A percentile compares a stretch with the other conserved stretches of the same genome.
phyloP scores from a whole-genome alignment of 148 eudicot species.

The Linanthus parryae region DNA sequence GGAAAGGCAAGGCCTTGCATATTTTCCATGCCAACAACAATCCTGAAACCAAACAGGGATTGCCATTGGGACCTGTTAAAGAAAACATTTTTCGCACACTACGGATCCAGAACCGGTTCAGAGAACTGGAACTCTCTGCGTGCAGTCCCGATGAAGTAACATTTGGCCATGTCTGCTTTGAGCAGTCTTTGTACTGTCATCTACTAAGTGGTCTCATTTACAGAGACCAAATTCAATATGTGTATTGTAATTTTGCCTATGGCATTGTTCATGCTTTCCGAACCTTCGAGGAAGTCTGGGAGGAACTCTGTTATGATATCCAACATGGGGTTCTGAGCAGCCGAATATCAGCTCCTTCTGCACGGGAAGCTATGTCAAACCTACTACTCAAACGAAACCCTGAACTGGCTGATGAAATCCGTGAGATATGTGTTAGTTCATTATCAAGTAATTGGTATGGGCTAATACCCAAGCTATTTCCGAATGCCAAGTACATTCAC shows the following conservation, averaged over 20 bases:
- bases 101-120: too few species aligned
- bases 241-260: constrained; percentile 35
- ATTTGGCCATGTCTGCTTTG: constrained; percentile 50
- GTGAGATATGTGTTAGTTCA: constrained; percentile 26
- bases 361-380: constrained; percentile 1
- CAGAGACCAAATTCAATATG: constrained; percentile 31
- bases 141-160: constrained; percentile 70
- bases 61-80: too few species aligned
- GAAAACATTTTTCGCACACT: too few species aligned
- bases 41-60: too few species aligned
- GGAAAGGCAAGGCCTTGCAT: constrained; percentile 57
- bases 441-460: constrained; percentile 62
- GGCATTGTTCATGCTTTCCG: constrained; percentile 68
- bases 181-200: constrained; percentile 69
- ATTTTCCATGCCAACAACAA: constrained; percentile 57
- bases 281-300: constrained; percentile 47
- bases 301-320: constrained; percentile 18
- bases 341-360: constrained; percentile 27
- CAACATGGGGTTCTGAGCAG: constrained; percentile 32
- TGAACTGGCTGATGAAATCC: constrained; percentile 35
- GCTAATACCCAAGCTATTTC: constrained; percentile 52
- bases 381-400: constrained; percentile 18
- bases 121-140: too few species aligned
- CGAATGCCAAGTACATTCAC: constrained; percentile 59
- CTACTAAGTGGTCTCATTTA: constrained; percentile 58